Conservation (phyloP, 139 green algal species). For the Edaphochlamys debaryana region DNA sequence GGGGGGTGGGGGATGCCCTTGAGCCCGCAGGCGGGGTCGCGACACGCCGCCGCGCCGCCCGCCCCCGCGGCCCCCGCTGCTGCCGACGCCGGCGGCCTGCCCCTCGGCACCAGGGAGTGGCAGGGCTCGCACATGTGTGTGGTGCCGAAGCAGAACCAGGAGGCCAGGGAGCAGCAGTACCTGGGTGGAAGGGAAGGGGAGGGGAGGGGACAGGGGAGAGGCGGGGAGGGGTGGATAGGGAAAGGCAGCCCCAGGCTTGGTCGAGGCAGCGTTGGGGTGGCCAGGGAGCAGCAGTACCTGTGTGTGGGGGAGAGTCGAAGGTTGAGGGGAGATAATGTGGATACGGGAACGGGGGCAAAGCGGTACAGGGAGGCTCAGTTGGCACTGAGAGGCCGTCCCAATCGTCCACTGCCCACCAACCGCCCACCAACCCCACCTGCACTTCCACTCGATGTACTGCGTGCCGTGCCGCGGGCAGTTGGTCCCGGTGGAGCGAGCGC, state of each 20-base stretch:
- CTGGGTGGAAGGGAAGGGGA: neutral
- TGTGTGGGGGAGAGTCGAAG: no score
- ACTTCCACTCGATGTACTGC: slow-evolving; percentile 64
- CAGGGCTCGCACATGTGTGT: slow-evolving; percentile 58
- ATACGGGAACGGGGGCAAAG: no score
- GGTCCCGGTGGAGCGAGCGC: neutral
- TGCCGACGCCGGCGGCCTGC: no score
- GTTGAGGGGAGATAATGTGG: no score
- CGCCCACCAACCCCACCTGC: slow-evolving; percentile 4
- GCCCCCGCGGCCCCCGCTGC: neutral
- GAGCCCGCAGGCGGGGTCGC: slow-evolving; percentile 40
- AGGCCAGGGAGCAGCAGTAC: slow-evolving; percentile 57
- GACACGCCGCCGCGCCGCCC: neutral
- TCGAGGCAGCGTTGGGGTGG: no score
- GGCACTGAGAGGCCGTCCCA: no score
- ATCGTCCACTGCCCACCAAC: no score
- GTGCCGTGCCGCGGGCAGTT: slow-evolving; percentile 49
- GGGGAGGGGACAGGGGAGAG: neutral
- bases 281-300: no score
- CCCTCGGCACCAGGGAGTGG: slow-evolving; percentile 3
- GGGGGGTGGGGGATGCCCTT: slow-evolving; percentile 38
- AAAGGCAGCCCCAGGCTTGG: no score
- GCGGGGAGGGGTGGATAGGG: no score
- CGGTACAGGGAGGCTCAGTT: no score
- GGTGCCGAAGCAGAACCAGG: slow-evolving; percentile 61